Evolutionary conservation across 1,284 basidiomycete species (phyloP).

Genomic region (Exsudoporus floridanus): DNA sequence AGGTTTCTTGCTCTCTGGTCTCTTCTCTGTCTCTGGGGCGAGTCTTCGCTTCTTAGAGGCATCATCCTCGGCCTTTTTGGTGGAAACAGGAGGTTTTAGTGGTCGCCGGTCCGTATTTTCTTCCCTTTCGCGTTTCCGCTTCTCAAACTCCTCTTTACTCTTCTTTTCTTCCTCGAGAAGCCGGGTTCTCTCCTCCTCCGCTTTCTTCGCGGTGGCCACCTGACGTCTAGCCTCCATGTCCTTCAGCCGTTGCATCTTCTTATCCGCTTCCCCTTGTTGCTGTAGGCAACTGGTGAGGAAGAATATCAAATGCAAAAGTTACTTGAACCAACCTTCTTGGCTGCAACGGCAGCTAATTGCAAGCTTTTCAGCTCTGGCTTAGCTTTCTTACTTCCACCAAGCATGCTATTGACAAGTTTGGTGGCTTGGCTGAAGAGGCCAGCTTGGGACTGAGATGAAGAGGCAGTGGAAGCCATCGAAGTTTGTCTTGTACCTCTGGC

Average conservation of each 20-base stretch:
- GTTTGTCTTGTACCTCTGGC: constrained; percentile 48
- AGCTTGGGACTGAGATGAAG: constrained; percentile 52
- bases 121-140: constrained; percentile 72
- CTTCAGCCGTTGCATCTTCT: constrained; percentile 69
- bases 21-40: constrained; percentile 54
- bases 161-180: constrained; percentile 67
- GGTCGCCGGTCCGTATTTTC: constrained; percentile 68
- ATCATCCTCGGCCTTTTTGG: constrained; percentile 72
- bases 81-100: constrained; percentile 37
- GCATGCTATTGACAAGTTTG: constrained; percentile 60
- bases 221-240: constrained; percentile 80
- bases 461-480: constrained; percentile 51
- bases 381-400: constrained; percentile 61
- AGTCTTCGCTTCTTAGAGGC: constrained; percentile 68
- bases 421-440: constrained; percentile 69
- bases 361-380: constrained; percentile 81
- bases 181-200: constrained; percentile 71
- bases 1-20: constrained; percentile 56
- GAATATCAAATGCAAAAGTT: not conserved
- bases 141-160: constrained; percentile 66
- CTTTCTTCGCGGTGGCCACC: constrained; percentile 69
- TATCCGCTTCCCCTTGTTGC: constrained; percentile 86
- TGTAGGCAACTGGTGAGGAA: constrained; percentile 34
- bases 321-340: constrained; percentile 68
- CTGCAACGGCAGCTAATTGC: constrained; percentile 74